phyloP scores from a whole-genome alignment of 1,139 yeast genomes.

The Debaryomyces udenii region DNA sequence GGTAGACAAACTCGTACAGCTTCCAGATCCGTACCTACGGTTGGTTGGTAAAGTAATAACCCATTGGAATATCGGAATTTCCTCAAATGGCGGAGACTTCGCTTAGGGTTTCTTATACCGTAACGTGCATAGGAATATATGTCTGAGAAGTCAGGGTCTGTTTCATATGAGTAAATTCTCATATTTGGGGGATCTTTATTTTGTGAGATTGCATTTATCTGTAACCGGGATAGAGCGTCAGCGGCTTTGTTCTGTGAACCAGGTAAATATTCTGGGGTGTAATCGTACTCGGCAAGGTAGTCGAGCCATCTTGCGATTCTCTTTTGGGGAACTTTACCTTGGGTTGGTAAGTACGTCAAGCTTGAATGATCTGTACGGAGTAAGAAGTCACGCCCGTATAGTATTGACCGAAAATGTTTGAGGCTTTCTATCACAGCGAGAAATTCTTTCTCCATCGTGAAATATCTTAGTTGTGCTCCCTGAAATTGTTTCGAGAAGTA shows the following conservation, averaged over 20 bases:
- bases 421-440: conserved; percentile 2
- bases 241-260: conserved; percentile 2
- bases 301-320: conserved; percentile 5
- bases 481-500: background rate
- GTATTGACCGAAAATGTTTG: background rate
- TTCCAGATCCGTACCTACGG: no score
- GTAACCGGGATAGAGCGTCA: conserved; percentile 2
- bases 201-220: background rate
- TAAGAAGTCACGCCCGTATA: background rate
- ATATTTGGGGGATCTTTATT: no score
- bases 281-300: conserved; percentile 1
- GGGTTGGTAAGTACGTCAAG: background rate
- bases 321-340: background rate
- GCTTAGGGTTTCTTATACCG: no score
- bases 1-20: no score
- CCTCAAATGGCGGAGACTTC: no score
- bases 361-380: background rate
- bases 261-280: background rate
- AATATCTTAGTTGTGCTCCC: conserved; percentile 3
- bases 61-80: no score
- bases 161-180: no score
- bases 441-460: conserved; percentile 6
- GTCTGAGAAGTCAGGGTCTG: no score
- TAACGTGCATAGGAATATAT: no score
- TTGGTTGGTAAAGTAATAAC: no score